Evolutionary conservation across 2,329 filamentous ascomycete species (phyloP).

Genomic region (Bipolaris bicolor): DNA sequence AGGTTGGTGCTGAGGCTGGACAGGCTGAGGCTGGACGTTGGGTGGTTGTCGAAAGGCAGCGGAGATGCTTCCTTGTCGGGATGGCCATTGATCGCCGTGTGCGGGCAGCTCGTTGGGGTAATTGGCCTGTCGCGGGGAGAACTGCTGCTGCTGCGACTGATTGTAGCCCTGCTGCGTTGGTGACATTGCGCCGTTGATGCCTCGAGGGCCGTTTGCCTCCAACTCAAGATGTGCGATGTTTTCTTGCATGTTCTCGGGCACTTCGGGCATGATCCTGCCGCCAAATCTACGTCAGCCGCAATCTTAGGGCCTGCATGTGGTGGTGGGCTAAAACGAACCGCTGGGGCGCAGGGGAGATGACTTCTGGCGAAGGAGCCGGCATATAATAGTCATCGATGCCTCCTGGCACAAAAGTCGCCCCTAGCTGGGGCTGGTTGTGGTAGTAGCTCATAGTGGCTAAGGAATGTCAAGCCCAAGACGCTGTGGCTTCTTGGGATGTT

Average conservation of each 20-base stretch:
- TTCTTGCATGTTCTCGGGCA: constrained; percentile 95
- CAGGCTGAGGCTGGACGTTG: constrained; percentile 40
- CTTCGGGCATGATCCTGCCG: constrained; percentile 87
- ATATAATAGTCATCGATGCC: constrained; percentile 72
- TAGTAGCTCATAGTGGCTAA: constrained; percentile 47
- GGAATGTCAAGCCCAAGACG: constrained; percentile 14
- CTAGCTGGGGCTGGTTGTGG: constrained; percentile 44
- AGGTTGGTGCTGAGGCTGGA: constrained; percentile 30
- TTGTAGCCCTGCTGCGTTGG: constrained; percentile 36
- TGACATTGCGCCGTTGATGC: constrained; percentile 37
- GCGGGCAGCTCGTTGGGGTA: constrained; percentile 33
- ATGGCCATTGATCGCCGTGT: constrained; percentile 38
- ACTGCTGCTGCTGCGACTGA: constrained; percentile 32
- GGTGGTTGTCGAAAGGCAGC: constrained; percentile 47
- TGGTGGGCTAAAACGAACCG: constrained; percentile 58
- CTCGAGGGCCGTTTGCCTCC: constrained; percentile 64
- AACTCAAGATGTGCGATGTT: constrained; percentile 90
- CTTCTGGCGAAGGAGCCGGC: constrained; percentile 61
- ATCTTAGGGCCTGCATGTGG: constrained; percentile 25
- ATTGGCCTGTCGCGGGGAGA: constrained; percentile 42
- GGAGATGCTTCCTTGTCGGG: constrained; percentile 46
- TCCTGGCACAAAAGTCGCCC: constrained; percentile 71
- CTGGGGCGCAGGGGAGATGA: constrained; percentile 73
- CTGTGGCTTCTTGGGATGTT: constrained; percentile 21
- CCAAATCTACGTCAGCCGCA: constrained; percentile 40